Evolutionary conservation across 1,284 basidiomycete species (phyloP), one percentile per base, ranked within the genome.

Genomic region (Pterulicium gracile): DNA sequence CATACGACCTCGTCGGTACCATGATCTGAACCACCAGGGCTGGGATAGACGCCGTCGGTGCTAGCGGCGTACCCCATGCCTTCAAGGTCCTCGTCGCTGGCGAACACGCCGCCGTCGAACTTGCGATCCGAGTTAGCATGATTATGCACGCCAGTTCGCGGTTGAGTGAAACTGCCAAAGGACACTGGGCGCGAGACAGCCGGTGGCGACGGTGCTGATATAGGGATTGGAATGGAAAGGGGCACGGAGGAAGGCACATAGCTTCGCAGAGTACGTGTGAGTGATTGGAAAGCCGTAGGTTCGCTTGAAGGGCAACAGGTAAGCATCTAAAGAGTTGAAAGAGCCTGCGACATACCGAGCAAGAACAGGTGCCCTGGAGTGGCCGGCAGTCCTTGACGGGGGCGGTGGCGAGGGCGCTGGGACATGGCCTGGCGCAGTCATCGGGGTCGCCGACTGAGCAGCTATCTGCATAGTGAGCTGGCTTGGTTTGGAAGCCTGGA

Each of bases 231-330:
- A 34, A 75, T 68, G n/a, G 36, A 39, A 18, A 39, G 36, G n/a
- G 36, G 36, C 7, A 39, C 36, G 7, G 71, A 68, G 15, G 71
- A 65, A 1, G 74, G 75, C 15, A 79, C 70, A 45, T 77, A 77
- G 50, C 61, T 69, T 42, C 72, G 69, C 24, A 78, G 60, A 1
- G 71, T 65, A 17, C 70, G 67, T 13, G 75, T 75, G 52, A 77
- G 64, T 24, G 63, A 63, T 55, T 76, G 69, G 13, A 77, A 61
- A 47, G 71, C 64, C 0, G 74, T 67, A 3, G 67, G 68, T 51
- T 68, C 67, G 42, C 75, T 71, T 58, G 41, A 50, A 49, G 20
- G 20, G n/a, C n/a, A n/a, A n/a, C n/a, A n/a, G n/a, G n/a, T n/a
- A 39, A 39, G 36, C 15, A 5, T 15, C 15, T 13, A 39, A 39